These are phyloP conservation scores for Peronospora tabacina DNA, from an alignment of 352 stramenopile genomes.

Conservation along the genomic window DNA sequence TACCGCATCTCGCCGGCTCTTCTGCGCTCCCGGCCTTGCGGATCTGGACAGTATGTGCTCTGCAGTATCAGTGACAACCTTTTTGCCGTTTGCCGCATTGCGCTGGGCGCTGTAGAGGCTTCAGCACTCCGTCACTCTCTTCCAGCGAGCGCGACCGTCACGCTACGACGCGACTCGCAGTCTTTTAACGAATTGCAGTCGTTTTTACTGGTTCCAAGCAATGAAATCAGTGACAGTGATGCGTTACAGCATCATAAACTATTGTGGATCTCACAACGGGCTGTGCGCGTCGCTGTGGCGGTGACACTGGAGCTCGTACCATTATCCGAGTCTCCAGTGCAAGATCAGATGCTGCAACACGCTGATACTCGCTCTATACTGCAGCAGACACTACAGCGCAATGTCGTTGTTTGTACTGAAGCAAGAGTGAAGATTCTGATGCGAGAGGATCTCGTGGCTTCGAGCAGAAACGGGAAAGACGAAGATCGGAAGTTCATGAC, in stretches of 20 bases:
- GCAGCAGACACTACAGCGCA: slow-evolving; percentile 47
- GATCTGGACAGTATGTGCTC: slow-evolving; percentile 32
- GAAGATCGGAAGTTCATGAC: slow-evolving; percentile 12
- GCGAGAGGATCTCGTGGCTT: slow-evolving; percentile 17
- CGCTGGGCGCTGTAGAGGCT: slow-evolving; percentile 15
- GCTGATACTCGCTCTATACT: slow-evolving; percentile 39
- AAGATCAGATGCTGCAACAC: slow-evolving; percentile 20
- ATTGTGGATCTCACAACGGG: slow-evolving; percentile 42
- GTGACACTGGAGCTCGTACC: slow-evolving; percentile 42
- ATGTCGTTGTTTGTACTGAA: slow-evolving; percentile 33
- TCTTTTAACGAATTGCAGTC: slow-evolving; percentile 20
- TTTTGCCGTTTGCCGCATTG: slow-evolving; percentile 40
- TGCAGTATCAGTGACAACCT: slow-evolving; percentile 16
- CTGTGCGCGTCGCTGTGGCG: slow-evolving; percentile 35
- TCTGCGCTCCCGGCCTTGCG: slow-evolving; percentile 26
- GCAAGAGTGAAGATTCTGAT: slow-evolving; percentile 39
- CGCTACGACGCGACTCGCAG: slow-evolving; percentile 15
- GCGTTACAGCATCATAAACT: background rate
- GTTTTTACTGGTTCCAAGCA: slow-evolving; percentile 15
- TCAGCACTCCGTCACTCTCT: background rate
- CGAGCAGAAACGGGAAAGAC: slow-evolving; percentile 9
- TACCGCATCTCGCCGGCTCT: slow-evolving; percentile 35
- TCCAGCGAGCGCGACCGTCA: slow-evolving; percentile 28
- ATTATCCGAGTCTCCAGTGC: slow-evolving; percentile 8
- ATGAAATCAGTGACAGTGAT: background rate